phyloP scores from a whole-genome alignment of 2,329 filamentous ascomycete species.

The Fusarium tricinctum region DNA sequence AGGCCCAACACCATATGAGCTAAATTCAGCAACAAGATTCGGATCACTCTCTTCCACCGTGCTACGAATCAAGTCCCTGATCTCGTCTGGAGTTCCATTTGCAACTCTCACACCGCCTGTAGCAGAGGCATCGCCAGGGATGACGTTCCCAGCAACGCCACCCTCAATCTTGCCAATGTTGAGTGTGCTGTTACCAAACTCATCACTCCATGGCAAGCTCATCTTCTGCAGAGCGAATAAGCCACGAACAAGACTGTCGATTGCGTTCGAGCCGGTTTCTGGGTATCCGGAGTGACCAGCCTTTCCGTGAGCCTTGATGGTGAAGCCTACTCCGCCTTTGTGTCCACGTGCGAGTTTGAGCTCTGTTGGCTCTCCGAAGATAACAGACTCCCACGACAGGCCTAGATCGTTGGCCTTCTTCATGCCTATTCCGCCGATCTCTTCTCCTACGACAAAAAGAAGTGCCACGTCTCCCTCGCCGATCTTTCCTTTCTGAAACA shows the following conservation, averaged over 20 bases:
- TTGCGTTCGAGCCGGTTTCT: constrained; percentile 11
- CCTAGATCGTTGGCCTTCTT: constrained; percentile 1
- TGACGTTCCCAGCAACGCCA: constrained; percentile 9
- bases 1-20: constrained; percentile 1
- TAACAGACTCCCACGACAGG: constrained; percentile 13
- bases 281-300: constrained; percentile 18
- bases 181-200: constrained; percentile 11
- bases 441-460: constrained; percentile 6
- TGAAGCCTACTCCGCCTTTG: constrained; percentile 2
- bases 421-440: neutral
- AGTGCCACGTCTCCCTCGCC: neutral
- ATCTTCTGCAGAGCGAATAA: neutral
- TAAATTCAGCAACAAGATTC: constrained; percentile 1
- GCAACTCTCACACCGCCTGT: neutral
- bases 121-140: constrained; percentile 9
- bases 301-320: neutral
- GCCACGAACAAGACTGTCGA: constrained; percentile 15
- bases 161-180: constrained; percentile 17
- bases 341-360: constrained; percentile 15
- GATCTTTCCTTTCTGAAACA: fast-evolving
- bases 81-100: neutral
- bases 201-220: neutral
- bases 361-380: constrained; percentile 18
- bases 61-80: neutral
- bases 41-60: neutral